Base-by-base conservation (phyloP, 2,329 filamentous ascomycete species). In the Ophiostoma sp. region DNA sequence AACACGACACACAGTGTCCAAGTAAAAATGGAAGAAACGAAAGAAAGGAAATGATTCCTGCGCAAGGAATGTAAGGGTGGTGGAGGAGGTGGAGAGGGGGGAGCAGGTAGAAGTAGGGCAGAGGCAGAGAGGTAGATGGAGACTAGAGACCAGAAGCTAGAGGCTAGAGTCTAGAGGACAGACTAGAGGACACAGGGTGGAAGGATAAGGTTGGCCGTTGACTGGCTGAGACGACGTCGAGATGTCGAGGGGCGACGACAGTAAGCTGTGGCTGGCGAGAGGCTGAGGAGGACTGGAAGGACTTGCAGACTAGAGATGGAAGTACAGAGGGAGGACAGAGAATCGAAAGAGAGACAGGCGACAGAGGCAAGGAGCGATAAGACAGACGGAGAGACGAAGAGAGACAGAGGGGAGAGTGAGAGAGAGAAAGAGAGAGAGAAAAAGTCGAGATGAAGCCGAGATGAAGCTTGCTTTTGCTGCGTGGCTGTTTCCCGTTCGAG, bases 1-100 rank as follows among this genome's bases (percentile, higher is more conserved):
- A 60, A 60, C 55, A n/a, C 38, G 55, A 60, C 55, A 60, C 55
- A 16, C 27, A 55, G 55, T 60, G 55, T 49, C 27, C 27, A 58
- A 27, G 52, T 7, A 27, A 5, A 27, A 55, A 27, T 4, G n/a
- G 27, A 27, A 7, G 55, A 60, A 60, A 14, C 55, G 27, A 27
- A 44, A 44, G 65, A 45, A 60, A 14, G 40, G 65, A 62, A 42
- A 38, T 27, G 49, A 18, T n/a, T 18, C 55, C 27, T 27, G 55
- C 55, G 55, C 55, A 60, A 60, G 27, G 55, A 60, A 60, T 60
- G 27, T 60, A 38, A 60, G 27, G 55, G 55, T 40, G 27, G 42
- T 44, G 27, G 27, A 27, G 27, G 27, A 27, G n/a, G 49, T 55
- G 49, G 49, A 55, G 49, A 55, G 49, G 49, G 45, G 45, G 49